Evolutionary conservation across 2,329 filamentous ascomycete species (phyloP), one percentile per base, ranked within the genome.

Genomic region (Chrysoporthe austroafricana): DNA sequence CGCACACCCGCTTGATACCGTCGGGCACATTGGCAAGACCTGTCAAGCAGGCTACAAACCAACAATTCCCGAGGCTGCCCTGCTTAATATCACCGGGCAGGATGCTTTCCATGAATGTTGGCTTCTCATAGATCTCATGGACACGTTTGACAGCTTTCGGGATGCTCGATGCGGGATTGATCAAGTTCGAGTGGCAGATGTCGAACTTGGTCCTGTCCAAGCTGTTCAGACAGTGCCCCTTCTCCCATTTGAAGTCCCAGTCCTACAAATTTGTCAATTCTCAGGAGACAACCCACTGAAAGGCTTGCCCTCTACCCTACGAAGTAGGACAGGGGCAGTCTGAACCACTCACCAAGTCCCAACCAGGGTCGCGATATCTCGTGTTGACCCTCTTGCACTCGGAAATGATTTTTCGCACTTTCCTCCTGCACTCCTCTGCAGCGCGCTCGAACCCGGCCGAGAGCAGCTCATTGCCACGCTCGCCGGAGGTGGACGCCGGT

Each of bases 21-120:
- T 85, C 88, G 59, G 89, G 82, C 69, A 92, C 90, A 70, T 92
- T 93, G 43, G 90, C 90, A 72, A 96, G 83, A 0, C 92, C 92
- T 43, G 90, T 93, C 39, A 96, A 79, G 32, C 90, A 90, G 7
- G 92, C 91, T 79, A 96, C 90, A 63, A 94, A 86, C 91, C 92
- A 95, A 79, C 92, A 96, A 74, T 95, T 88, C n/a, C 92, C 92
- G 48, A 91, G 85, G 52, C 84, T 85, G 2, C 92, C 92, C 74
- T 96, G 92, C 74, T 92, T 91, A 68, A 94, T 87, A 76, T 96
- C 92, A 66, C 88, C 87, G 14, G 90, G 89, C 71, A 88, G 87
- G 67, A 92, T 82, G 62, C 87, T 88, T 62, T 81, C 78, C 79
- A 88, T 80, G 75, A 95, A 95, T 2, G 85, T 88, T 0, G 91